Conservation (phyloP, 148 eudicot species). For the Chenopodium formosanum region DNA sequence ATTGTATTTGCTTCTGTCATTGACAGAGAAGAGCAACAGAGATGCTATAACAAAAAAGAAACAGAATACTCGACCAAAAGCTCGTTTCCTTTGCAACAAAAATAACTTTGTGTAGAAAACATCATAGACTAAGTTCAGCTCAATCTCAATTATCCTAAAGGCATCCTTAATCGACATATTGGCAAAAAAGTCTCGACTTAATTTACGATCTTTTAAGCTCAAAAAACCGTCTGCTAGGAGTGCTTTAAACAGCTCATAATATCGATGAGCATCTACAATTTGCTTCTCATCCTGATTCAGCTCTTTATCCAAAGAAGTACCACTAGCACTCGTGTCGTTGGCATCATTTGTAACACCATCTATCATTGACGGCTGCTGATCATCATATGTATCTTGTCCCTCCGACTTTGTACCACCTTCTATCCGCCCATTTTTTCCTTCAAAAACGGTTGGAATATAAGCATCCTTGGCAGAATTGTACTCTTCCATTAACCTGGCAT, state of each 20-base stretch:
- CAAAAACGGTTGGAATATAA: background rate
- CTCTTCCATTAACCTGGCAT: constrained; percentile 17
- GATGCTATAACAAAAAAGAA: background rate
- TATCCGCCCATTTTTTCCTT: constrained; percentile 12
- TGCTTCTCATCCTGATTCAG: too few species aligned
- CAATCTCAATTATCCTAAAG: constrained; percentile 29
- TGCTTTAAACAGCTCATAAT: constrained; percentile 28
- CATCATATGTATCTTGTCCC: background rate
- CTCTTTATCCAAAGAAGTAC: too few species aligned
- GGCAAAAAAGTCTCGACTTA: constrained; percentile 27
- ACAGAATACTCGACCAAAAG: background rate
- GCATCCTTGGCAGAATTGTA: background rate
- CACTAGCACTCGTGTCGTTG: too few species aligned
- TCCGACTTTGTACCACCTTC: background rate
- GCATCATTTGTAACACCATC: too few species aligned
- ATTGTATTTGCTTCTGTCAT: background rate
- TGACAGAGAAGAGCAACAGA: constrained; percentile 10
- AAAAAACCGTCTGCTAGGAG: constrained; percentile 33
- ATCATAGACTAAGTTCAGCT: constrained; percentile 41
- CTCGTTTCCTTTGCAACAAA: constrained; percentile 5
- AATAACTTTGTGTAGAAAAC: constrained; percentile 34
- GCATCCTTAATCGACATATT: background rate
- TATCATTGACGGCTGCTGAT: background rate
- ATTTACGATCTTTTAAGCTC: constrained; percentile 23
- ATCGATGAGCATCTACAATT: constrained; percentile 15